A percentile compares a stretch with the other conserved stretches of the same genome.
phyloP scores from a whole-genome alignment of 371 early-diverging fungal species.

The Mortierella sp. region DNA sequence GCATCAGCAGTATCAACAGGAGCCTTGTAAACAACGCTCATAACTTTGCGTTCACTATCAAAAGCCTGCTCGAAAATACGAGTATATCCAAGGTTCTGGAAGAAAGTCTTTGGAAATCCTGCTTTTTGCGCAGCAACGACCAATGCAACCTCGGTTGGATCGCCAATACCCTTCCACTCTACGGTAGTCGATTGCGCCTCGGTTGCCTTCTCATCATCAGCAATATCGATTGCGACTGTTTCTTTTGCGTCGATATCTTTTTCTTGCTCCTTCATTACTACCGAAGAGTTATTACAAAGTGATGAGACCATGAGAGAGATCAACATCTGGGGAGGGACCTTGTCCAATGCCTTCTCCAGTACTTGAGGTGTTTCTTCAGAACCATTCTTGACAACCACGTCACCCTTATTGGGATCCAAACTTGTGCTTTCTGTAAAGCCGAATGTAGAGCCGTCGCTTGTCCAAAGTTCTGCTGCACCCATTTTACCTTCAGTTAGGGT shows the following conservation, averaged over 20 bases:
- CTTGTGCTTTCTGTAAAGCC: conserved; percentile 76
- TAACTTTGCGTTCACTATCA: conserved; percentile 90
- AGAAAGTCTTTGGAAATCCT: conserved; percentile 72
- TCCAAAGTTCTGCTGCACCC: conserved; percentile 80
- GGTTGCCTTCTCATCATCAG: neutral
- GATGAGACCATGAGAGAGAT: conserved; percentile 56
- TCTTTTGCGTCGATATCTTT: conserved; percentile 1
- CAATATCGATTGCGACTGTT: conserved; percentile 4
- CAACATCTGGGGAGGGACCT: conserved; percentile 50
- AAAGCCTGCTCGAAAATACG: conserved; percentile 71
- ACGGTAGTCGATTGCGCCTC: neutral
- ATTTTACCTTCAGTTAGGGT: conserved; percentile 96
- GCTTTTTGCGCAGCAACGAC: conserved; percentile 84
- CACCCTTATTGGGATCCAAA: conserved; percentile 75
- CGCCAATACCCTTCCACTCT: conserved; percentile 69
- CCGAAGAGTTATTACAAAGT: conserved; percentile 79
- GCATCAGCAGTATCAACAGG: conserved; percentile 5
- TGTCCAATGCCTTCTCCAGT: conserved; percentile 37
- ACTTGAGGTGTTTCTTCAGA: conserved; percentile 40
- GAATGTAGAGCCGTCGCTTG: conserved; percentile 74
- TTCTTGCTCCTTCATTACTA: conserved; percentile 51
- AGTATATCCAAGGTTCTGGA: conserved; percentile 56
- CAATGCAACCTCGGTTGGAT: conserved; percentile 74
- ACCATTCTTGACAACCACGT: conserved; percentile 60
- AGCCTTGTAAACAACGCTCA: conserved; percentile 79